Evolutionary conservation across 2,329 filamentous ascomycete species (phyloP).

Genomic region (Neopestalotiopsis rosae): DNA sequence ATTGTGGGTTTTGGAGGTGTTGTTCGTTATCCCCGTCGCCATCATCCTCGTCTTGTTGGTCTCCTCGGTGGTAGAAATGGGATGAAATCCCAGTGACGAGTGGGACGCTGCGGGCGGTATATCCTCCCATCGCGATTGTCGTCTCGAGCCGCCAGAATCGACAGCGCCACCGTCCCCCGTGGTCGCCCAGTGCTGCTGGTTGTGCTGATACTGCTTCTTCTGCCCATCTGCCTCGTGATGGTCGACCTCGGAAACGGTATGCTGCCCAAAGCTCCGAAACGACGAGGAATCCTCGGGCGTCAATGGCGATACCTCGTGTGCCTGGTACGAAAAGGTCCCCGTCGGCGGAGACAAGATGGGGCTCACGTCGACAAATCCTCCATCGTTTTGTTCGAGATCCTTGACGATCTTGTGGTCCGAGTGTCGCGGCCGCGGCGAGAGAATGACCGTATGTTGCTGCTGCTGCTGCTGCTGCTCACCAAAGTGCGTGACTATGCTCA

Average conservation of each 20-base stretch:
- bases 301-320: conserved; percentile 6
- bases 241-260: background rate
- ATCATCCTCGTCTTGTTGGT: background rate
- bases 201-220: too few species aligned
- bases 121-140: conserved; percentile 11
- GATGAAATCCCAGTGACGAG: conserved; percentile 7
- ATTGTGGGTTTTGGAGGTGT: background rate
- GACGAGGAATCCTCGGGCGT: conserved; percentile 3
- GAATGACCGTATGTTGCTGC: background rate
- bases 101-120: conserved; percentile 6
- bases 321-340: conserved; percentile 4
- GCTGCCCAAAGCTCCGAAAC: background rate
- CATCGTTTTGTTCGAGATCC: background rate
- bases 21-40: background rate
- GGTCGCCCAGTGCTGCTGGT: background rate
- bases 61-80: background rate
- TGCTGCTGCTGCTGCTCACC: background rate
- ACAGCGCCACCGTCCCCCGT: background rate
- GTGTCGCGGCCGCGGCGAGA: conserved; percentile 8
- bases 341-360: conserved; percentile 11
- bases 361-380: background rate
- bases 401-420: conserved; percentile 12
- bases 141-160: background rate
- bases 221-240: background rate
- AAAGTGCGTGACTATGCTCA: conserved; percentile 12